Percentiles rank a stretch among this genome's conserved stretches.
Evolutionary conservation across 129 eudicot genomes (phyloP).

Genomic region (Pittosporum tobira): DNA sequence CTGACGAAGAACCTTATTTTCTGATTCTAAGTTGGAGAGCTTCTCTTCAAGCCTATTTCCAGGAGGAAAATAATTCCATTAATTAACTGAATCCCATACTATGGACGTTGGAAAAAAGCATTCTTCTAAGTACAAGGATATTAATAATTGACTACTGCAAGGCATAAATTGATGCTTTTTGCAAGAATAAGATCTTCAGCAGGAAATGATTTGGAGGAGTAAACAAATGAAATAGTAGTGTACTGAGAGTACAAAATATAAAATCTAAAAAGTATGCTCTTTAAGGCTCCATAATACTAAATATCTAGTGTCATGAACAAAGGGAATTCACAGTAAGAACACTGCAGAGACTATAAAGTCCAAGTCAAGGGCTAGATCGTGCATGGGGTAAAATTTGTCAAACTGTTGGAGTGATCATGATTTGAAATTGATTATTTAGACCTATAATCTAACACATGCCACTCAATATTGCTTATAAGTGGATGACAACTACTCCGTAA

Average conservation of each 20-base stretch:
- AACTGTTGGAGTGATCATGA: not conserved
- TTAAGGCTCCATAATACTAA: not conserved
- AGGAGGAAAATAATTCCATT: slow-evolving; percentile 14
- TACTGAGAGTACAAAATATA: not conserved
- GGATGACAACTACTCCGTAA: not conserved
- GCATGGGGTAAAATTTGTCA: not conserved
- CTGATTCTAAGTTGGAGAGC: slow-evolving; percentile 69
- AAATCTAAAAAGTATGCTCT: not conserved
- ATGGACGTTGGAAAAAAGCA: slow-evolving; percentile 1
- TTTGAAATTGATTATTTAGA: not conserved
- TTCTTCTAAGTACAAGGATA: slow-evolving; percentile 8
- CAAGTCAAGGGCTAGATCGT: not conserved
- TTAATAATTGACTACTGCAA: not conserved
- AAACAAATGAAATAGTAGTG: not conserved
- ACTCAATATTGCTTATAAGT: not conserved
- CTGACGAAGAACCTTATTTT: slow-evolving; percentile 89
- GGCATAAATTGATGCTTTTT: not conserved
- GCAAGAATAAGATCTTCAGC: not conserved
- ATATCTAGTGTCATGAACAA: not conserved
- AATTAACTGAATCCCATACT: slow-evolving; percentile 12
- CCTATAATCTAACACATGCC: not conserved
- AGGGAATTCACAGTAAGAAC: not conserved
- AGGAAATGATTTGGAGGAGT: not conserved
- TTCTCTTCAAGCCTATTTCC: slow-evolving; percentile 64
- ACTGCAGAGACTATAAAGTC: not conserved